Base-by-base conservation (phyloP, 352 stramenopile genomes). In the Globisporangium irregulare region DNA sequence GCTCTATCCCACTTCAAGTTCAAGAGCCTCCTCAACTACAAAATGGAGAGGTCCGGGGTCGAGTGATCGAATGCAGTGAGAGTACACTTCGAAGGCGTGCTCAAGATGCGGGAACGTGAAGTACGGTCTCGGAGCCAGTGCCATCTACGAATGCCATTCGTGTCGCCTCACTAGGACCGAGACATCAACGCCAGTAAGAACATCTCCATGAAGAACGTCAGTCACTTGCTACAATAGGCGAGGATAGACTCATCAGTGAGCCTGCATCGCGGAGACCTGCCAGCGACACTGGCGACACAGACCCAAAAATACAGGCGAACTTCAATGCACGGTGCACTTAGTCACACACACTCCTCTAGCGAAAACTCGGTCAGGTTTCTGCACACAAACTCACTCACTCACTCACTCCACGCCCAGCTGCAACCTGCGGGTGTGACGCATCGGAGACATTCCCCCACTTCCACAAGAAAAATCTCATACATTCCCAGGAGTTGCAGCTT, bases 381-480 rank as follows among this genome's bases (percentile, higher is more conserved):
- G 9, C 36, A 15, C 36, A 41, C 36, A 14, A 41, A 32, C 34
- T 41, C 34, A 41, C 38, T 27, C 25, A 27, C 25, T 43, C 9
- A 15, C 10, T 18, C 38, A 18, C 38, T 20, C 14, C 12, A 48
- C 38, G 14, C 38, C 10, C 36, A 32, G 38, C 59, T 48, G 38
- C 54, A 68, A 68, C 36, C 51, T 68, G 63, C 63, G 14, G 5
- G 25, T n/a, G 63, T 68, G 63, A 68, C 63, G 63, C 63, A 36
- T 51, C 56, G 36, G 63, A 68, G 63, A 57, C 63, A 68, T 68
- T 62, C 55, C 12, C 10, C n/a, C 53, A 58, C 6, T 58, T 32
- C 63, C 29, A 48, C 38, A 43, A 66, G 58, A 64, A 64, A 34
- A 63, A 53, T 9, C 36, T 5, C n/a, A 51, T 27, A 3, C 14